Percentiles rank a stretch among this genome's conserved stretches.
Evolutionary conservation across 352 stramenopile genomes (phyloP).

Genomic region (Pythium folliculosum): DNA sequence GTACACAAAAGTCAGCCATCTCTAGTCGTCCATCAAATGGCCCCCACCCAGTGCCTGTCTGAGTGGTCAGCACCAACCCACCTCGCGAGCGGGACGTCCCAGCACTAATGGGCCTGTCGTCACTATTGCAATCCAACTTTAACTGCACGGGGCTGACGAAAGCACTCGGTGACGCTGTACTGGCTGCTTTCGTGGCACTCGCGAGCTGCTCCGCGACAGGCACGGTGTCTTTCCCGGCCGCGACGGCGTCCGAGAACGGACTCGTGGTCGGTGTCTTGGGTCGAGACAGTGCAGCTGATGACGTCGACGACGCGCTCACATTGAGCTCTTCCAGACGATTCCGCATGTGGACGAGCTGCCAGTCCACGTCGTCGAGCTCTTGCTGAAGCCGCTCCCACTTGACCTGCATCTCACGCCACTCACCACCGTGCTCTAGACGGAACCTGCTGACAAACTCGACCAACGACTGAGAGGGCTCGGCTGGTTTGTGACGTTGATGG

Average conservation of each 20-base stretch:
- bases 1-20: background rate
- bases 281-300: background rate
- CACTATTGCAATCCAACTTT: background rate
- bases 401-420: constrained; percentile 43
- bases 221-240: constrained; percentile 55
- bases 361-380: constrained; percentile 57
- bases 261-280: constrained; percentile 28
- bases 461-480: constrained; percentile 5
- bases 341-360: constrained; percentile 65
- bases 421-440: constrained; percentile 34
- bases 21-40: background rate
- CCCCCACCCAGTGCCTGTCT: too few species aligned
- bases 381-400: constrained; percentile 51
- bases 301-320: constrained; percentile 24
- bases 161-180: background rate
- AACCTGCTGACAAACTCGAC: constrained; percentile 33
- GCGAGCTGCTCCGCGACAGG: constrained; percentile 54
- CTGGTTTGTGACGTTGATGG: background rate
- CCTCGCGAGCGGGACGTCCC: constrained; percentile 1
- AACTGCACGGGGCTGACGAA: background rate
- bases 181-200: constrained; percentile 22
- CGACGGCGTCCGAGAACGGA: constrained; percentile 73
- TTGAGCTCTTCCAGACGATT: constrained; percentile 53
- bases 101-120: background rate
- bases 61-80: background rate